Evolutionary conservation across 148 eudicot species (phyloP).

Genomic region (Gaultheria prostrata): DNA sequence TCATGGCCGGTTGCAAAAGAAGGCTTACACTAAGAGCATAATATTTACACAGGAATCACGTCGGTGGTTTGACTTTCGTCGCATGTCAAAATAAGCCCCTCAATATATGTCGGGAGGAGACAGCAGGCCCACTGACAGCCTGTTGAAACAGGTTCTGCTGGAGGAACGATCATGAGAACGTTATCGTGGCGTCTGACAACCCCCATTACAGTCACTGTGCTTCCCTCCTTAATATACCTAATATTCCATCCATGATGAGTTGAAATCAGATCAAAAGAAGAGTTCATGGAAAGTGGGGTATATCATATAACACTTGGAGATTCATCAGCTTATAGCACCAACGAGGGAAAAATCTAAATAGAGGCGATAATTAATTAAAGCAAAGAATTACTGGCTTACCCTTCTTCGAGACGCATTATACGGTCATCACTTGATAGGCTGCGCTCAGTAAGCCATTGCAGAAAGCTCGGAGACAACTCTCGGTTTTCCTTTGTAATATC

Average conservation of each 20-base stretch:
- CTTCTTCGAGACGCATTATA: conserved; percentile 91
- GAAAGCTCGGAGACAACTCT: conserved; percentile 73
- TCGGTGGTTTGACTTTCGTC: conserved; percentile 76
- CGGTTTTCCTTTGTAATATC: conserved; percentile 68
- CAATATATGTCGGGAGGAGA: conserved; percentile 77
- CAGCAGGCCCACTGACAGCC: conserved; percentile 78
- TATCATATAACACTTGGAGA: neutral
- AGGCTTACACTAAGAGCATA: neutral
- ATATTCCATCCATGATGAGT: neutral
- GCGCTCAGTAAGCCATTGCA: conserved; percentile 80
- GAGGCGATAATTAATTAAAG: neutral
- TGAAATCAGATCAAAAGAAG: neutral
- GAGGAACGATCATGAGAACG: conserved; percentile 88
- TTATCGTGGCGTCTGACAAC: conserved; percentile 73
- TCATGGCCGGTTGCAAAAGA: conserved; percentile 5
- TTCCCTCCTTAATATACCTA: conserved; percentile 95
- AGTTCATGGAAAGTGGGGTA: neutral
- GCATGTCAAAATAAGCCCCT: conserved; percentile 76
- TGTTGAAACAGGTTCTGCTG: conserved; percentile 68
- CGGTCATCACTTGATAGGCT: conserved; percentile 90
- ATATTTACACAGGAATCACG: conserved; percentile 72
- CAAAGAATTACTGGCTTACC: conserved; percentile 42
- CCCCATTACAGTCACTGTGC: conserved; percentile 91
- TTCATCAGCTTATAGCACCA: neutral
- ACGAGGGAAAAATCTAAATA: neutral